Percentiles rank a stretch among this genome's conserved stretches.
Evolutionary conservation across 305 asterid species (phyloP).

Genomic region (Lippia alba): DNA sequence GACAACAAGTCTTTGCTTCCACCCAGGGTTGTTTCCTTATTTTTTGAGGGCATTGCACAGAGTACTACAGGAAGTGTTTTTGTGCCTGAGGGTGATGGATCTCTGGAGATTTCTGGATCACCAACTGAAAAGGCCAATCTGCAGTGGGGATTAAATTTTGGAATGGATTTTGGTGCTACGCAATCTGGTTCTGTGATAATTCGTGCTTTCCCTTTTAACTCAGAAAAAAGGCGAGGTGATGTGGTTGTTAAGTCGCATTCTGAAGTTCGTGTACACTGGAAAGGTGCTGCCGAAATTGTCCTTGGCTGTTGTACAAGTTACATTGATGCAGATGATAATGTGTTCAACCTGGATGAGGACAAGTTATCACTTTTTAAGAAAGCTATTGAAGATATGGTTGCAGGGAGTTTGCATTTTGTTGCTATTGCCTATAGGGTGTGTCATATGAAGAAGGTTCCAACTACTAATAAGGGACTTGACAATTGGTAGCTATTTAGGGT

Average conservation of each 20-base stretch:
- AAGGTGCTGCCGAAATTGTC: conserved; percentile 97
- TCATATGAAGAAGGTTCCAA: conserved; percentile 64
- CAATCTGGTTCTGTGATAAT: conserved; percentile 65
- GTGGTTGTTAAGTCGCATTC: conserved; percentile 78
- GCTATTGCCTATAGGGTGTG: conserved; percentile 71
- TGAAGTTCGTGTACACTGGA: conserved; percentile 85
- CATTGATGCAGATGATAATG: conserved; percentile 62
- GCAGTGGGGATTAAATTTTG: conserved; percentile 88
- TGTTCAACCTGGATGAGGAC: conserved; percentile 63
- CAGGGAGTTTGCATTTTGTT: conserved; percentile 84
- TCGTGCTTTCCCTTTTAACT: conserved; percentile 94
- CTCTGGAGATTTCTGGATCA: conserved; percentile 82
- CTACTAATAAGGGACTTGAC: conserved; percentile 68
- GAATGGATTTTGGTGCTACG: conserved; percentile 76
- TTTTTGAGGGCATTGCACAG: conserved; percentile 83
- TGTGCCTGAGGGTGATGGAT: conserved; percentile 88
- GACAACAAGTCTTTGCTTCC: conserved; percentile 67
- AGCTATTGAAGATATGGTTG: conserved; percentile 88
- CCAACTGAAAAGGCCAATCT: conserved; percentile 98
- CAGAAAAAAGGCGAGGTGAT: conserved; percentile 96
- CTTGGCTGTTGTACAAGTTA: conserved; percentile 77
- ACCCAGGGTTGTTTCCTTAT: conserved; percentile 54
- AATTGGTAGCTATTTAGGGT: conserved; percentile 85
- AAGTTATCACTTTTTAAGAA: conserved; percentile 58
- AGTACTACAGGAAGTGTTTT: conserved; percentile 93